Evolutionary conservation across 2,329 filamentous ascomycete species (phyloP).

Genomic region (Tolypocladium sp.): DNA sequence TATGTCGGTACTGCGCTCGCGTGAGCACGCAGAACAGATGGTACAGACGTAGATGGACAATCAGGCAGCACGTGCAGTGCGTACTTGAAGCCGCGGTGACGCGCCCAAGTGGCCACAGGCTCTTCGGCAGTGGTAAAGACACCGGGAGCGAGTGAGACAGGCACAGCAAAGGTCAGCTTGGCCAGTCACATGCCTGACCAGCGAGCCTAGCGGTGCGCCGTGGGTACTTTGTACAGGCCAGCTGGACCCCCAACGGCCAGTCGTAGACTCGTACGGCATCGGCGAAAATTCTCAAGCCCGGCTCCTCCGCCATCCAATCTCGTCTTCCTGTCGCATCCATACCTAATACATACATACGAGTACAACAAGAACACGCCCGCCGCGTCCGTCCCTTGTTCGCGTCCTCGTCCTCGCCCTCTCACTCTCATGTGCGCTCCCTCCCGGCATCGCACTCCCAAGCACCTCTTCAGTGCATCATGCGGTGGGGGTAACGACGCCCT

Average conservation of each 20-base stretch:
- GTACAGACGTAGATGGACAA: neutral
- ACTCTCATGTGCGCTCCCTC: constrained; percentile 3
- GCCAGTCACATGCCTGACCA: constrained; percentile 5
- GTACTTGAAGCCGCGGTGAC: neutral
- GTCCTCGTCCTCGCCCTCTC: constrained; percentile 5
- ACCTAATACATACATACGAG: neutral
- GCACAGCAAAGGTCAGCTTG: neutral
- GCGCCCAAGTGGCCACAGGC: neutral
- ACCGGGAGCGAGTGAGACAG: neutral
- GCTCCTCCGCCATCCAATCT: neutral
- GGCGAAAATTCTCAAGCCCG: constrained; percentile 4
- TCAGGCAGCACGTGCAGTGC: neutral
- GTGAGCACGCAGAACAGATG: neutral
- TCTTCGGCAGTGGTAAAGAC: neutral
- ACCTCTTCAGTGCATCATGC: constrained; percentile 36
- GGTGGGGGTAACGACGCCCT: constrained; percentile 43
- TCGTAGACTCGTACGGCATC: neutral
- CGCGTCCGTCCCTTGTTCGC: constrained; percentile 1
- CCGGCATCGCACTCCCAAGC: neutral
- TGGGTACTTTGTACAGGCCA: neutral
- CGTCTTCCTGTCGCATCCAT: neutral
- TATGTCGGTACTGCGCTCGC: neutral
- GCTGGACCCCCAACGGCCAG: too few relatives aligned
- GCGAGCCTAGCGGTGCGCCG: neutral
- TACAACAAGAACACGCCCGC: constrained; percentile 1